Evolutionary conservation across 2,329 filamentous ascomycete genomes (phyloP).

Genomic region (Aspergillus neotritici): DNA sequence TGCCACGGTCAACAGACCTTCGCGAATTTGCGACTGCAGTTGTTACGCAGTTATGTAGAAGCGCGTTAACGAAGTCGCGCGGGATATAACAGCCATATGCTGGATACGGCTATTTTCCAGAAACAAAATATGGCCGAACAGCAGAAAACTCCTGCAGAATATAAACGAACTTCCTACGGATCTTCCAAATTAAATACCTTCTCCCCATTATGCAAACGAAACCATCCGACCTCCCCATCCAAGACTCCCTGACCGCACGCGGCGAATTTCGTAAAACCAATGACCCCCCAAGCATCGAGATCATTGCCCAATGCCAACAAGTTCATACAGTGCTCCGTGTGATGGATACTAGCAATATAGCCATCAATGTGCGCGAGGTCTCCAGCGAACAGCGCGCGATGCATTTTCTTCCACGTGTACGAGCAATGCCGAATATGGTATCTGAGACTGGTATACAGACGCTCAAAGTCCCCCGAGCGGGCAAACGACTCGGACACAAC

Average conservation of each 20-base stretch:
- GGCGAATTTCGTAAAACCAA: not conserved
- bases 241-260: constrained; percentile 1
- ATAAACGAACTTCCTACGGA: too few species aligned
- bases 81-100: too few species aligned
- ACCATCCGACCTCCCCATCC: not conserved
- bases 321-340: constrained; percentile 47
- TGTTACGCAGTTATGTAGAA: too few species aligned
- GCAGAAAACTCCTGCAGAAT: too few species aligned
- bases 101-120: too few species aligned
- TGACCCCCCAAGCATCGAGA: not conserved
- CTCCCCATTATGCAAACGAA: constrained; percentile 1
- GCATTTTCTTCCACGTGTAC: constrained; percentile 12
- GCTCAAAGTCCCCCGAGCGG: constrained; percentile 2
- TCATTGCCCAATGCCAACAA: not conserved
- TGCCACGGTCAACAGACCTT: too few species aligned
- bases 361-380: not conserved
- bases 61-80: too few species aligned
- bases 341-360: constrained; percentile 5
- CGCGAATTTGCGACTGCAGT: too few species aligned
- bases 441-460: constrained; percentile 3
- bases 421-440: constrained; percentile 13
- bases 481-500: not conserved
- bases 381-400: constrained; percentile 8
- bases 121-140: too few species aligned
- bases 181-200: too few species aligned